A percentile compares a stretch with the other conserved stretches of the same genome.
These are phyloP conservation scores for Paspalum notatum DNA, from an alignment of 176 grass and related monocot species.

Conservation along the genomic window DNA sequence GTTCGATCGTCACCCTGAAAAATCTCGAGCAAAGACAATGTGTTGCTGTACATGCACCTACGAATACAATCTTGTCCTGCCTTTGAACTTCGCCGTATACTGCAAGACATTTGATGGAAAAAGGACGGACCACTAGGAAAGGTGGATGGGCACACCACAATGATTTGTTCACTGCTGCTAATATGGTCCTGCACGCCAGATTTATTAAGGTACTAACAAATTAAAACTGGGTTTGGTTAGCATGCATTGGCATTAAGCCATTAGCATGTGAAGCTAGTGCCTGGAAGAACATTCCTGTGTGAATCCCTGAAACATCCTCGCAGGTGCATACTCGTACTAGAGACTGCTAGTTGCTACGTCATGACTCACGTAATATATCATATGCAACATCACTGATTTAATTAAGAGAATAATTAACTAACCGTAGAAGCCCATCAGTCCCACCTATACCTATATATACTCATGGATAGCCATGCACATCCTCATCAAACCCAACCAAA, in stretches of 20 bases:
- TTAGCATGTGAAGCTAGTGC: conserved; percentile 31
- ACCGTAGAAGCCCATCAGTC: background rate
- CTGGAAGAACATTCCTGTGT: conserved; percentile 10
- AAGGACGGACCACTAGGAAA: background rate
- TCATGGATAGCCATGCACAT: background rate
- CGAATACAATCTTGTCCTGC: background rate
- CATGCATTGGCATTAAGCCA: background rate
- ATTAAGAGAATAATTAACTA: background rate
- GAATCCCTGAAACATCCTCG: conserved; percentile 19
- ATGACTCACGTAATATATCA: background rate
- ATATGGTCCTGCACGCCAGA: too few relatives aligned
- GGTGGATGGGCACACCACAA: too few relatives aligned
- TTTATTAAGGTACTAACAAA: too few relatives aligned
- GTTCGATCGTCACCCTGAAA: background rate
- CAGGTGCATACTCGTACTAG: background rate
- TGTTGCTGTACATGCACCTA: background rate
- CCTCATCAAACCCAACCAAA: background rate
- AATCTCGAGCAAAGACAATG: background rate
- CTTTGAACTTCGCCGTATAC: background rate
- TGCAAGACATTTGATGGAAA: background rate
- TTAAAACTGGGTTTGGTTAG: background rate
- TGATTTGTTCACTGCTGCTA: too few relatives aligned
- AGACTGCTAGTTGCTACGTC: background rate
- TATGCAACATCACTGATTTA: background rate
- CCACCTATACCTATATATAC: background rate